Evolutionary conservation across 2,329 filamentous ascomycete species (phyloP), one percentile per base, ranked within the genome.

Genomic region (Alternaria angustiovoidea): DNA sequence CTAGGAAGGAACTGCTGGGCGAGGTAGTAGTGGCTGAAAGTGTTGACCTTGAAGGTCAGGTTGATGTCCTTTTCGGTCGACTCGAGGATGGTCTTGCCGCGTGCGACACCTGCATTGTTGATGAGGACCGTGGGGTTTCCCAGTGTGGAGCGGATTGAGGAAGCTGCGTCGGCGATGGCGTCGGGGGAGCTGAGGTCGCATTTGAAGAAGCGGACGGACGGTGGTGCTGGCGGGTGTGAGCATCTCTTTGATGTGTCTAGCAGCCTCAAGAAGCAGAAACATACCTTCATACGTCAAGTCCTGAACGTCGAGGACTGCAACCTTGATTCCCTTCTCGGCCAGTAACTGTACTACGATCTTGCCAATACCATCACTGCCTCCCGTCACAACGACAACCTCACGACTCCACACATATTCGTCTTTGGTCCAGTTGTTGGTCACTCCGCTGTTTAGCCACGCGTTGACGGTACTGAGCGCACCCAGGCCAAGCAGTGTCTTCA

Each of bases 361-460:
- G 14, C 91, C 91, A 70, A 94, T 93, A 0, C 91, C 91, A 57
- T 87, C 87, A 42, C 89, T 88, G 7, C 91, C 91, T 7, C 92
- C 91, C 0, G 91, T 94, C 20, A 94, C 84, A 43, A 93, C 81
- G 3, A 91, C 88, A 51, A 93, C 83, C 79, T 93, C 91, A 52
- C 83, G 84, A 22, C 82, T 79, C 89, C 90, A 93, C 73, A 88
- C 83, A 77, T 89, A 90, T 41, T 73, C 78, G 68, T 87, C 86
- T 11, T 67, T 73, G 1, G 73, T 80, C 81, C 83, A 87, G 51
- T 83, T 85, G 72, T 85, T 85, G 49, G 81, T 58, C 4, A 80
- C 80, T 11, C 83, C 79, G 2, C 79, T 76, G 67, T 86, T 87
- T 12, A 88, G 75, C 74, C 82, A 86, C 14, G 73, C 74, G 69